These are phyloP conservation scores for Chalciporus chontae DNA, from an alignment of 768 basidiomycete genomes.

Conservation along the genomic window DNA sequence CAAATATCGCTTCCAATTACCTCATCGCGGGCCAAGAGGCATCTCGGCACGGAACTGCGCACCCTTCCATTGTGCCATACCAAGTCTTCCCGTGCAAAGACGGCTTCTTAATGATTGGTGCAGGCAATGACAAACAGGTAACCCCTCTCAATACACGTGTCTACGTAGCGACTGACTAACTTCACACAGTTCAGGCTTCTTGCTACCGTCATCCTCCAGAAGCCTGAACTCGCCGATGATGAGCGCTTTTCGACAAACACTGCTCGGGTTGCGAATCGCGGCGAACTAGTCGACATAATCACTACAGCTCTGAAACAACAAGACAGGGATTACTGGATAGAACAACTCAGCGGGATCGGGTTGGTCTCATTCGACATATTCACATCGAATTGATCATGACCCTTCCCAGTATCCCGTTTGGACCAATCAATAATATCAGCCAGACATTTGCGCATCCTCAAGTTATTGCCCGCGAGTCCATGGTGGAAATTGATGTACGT, in stretches of 20 bases:
- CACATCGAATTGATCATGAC: slow-evolving; percentile 7
- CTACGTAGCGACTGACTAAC: slow-evolving; percentile 11
- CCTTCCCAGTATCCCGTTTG: slow-evolving; percentile 65
- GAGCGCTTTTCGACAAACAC: slow-evolving; percentile 70
- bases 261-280: slow-evolving; percentile 71
- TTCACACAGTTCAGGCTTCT: slow-evolving; percentile 64
- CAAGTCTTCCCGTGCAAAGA: slow-evolving; percentile 86
- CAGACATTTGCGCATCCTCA: slow-evolving; percentile 90
- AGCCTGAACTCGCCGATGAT: slow-evolving; percentile 57
- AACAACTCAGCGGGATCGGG: slow-evolving; percentile 74
- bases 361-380: slow-evolving; percentile 34
- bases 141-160: slow-evolving; percentile 1
- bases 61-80: slow-evolving; percentile 92
- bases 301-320: slow-evolving; percentile 53
- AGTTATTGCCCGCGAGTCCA: slow-evolving; percentile 71
- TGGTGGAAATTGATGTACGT: slow-evolving; percentile 74
- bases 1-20: slow-evolving; percentile 92
- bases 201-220: slow-evolving; percentile 56
- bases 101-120: slow-evolving; percentile 91
- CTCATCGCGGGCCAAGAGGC: slow-evolving; percentile 84
- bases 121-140: slow-evolving; percentile 86
- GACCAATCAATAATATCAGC: slow-evolving; percentile 88
- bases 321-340: slow-evolving; percentile 71
- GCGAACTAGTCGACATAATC: slow-evolving; percentile 65
- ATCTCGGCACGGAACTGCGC: slow-evolving; percentile 83